Evolutionary conservation across 305 asterid species (phyloP).

Genomic region (Fraxinus greggii): DNA sequence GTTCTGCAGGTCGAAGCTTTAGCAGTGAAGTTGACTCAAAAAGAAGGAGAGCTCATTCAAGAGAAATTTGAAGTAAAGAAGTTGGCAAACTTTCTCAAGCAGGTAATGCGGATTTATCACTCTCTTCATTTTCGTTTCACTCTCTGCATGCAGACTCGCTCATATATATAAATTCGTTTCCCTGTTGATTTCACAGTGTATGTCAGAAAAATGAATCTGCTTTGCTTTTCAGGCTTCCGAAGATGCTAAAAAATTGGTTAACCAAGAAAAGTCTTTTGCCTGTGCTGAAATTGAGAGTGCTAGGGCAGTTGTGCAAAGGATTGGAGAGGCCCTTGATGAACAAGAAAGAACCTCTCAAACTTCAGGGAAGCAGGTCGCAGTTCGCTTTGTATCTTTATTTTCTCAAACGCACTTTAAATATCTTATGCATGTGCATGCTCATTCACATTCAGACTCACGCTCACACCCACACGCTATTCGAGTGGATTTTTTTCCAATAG

Average conservation of each 20-base stretch:
- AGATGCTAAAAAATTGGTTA: constrained; percentile 92
- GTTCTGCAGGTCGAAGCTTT: constrained; percentile 83
- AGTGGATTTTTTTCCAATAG: background rate
- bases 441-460: background rate
- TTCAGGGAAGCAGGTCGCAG: constrained; percentile 54
- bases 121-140: constrained; percentile 3
- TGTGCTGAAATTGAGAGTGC: constrained; percentile 99
- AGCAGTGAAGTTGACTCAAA: constrained; percentile 89
- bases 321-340: constrained; percentile 96
- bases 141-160: background rate
- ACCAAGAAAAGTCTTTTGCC: constrained; percentile 97
- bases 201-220: constrained; percentile 5
- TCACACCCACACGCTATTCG: background rate
- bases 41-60: constrained; percentile 97
- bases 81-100: constrained; percentile 86
- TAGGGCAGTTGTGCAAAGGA: constrained; percentile 88
- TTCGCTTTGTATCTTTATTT: background rate
- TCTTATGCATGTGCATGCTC: background rate
- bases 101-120: constrained; percentile 42
- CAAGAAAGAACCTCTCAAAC: constrained; percentile 69
- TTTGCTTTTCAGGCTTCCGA: constrained; percentile 77
- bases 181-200: background rate
- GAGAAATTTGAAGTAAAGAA: constrained; percentile 96
- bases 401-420: background rate
- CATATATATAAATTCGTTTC: background rate